Conservation (phyloP, 1,284 basidiomycete species). For the Cutaneotrichosporon dermatis region DNA sequence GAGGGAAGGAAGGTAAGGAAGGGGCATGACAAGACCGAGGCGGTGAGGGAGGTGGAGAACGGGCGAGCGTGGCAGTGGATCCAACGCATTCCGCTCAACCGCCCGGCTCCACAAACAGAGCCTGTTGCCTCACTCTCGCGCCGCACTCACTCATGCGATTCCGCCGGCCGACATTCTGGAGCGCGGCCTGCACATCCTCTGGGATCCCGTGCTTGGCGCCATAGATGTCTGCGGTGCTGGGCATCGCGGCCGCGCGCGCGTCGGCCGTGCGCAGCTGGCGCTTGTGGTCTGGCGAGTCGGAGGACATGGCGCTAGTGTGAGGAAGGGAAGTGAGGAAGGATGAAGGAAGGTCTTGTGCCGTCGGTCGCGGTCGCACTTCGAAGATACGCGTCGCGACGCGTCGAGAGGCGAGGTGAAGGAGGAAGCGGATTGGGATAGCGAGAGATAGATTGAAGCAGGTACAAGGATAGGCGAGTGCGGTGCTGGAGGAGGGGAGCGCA, state of each 20-base stretch:
- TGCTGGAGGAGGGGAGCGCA: too few relatives aligned
- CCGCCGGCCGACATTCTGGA: conserved; percentile 35
- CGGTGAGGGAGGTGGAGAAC: too few relatives aligned
- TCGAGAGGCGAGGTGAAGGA: too few relatives aligned
- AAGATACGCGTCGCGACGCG: neutral
- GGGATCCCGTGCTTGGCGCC: conserved; percentile 35
- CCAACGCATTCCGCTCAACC: too few relatives aligned
- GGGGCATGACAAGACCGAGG: too few relatives aligned
- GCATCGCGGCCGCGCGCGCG: conserved; percentile 8
- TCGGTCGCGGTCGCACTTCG: too few relatives aligned
- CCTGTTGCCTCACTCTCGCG: too few relatives aligned
- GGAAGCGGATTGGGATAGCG: too few relatives aligned
- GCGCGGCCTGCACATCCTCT: conserved; percentile 26
- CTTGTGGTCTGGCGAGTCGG: conserved; percentile 18
- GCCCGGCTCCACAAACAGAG: too few relatives aligned
- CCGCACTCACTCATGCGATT: conserved; percentile 37
- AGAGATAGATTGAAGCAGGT: too few relatives aligned
- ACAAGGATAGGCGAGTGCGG: too few relatives aligned
- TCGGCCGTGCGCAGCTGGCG: conserved; percentile 21
- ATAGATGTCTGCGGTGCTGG: conserved; percentile 38
- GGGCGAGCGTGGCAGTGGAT: too few relatives aligned
- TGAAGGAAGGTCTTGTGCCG: neutral
- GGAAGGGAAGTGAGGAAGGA: neutral
- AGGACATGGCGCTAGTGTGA: conserved; percentile 6
- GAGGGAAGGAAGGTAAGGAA: conserved; percentile 2